A percentile compares a stretch with the other conserved stretches of the same genome.
These are phyloP conservation scores for Chaetomium globosum DNA, from an alignment of 2,329 filamentous ascomycete genomes.

Conservation along the genomic window DNA sequence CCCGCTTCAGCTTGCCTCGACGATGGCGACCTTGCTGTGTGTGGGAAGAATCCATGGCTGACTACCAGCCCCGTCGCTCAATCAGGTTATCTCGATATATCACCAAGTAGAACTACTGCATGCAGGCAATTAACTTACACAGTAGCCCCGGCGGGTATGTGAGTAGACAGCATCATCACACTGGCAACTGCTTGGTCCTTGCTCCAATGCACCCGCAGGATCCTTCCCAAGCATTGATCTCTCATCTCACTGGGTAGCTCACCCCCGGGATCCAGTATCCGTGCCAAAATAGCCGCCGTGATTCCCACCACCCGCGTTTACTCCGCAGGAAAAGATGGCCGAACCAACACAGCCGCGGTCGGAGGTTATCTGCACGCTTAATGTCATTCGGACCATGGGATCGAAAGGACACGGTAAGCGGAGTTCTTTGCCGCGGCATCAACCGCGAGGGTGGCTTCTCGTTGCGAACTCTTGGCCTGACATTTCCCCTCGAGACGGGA, in stretches of 20 bases:
- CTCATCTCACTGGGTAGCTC: constrained; percentile 15
- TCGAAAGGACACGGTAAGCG: background rate
- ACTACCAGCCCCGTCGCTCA: background rate
- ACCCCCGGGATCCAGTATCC: constrained; percentile 3
- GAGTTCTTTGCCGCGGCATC: background rate
- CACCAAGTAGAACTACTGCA: constrained; percentile 32
- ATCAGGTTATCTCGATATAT: constrained; percentile 6
- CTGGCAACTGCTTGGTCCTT: constrained; percentile 26
- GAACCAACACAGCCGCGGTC: constrained; percentile 18
- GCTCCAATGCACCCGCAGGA: constrained; percentile 25
- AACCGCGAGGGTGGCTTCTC: background rate
- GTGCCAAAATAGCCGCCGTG: constrained; percentile 32
- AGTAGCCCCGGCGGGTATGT: constrained; percentile 40
- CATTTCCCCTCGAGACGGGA: background rate
- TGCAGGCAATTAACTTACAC: constrained; percentile 30
- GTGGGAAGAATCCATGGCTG: too few species aligned
- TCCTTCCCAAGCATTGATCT: background rate
- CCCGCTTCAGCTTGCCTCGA: background rate
- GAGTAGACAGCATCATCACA: constrained; percentile 33
- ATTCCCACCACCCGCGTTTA: constrained; percentile 25
- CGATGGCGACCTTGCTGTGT: background rate
- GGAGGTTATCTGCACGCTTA: background rate
- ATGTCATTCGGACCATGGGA: too few species aligned
- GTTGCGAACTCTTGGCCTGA: background rate
- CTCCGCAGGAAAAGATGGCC: background rate